Base-by-base conservation (phyloP, 2,329 filamentous ascomycete genomes). In the Piedraia hortae region DNA sequence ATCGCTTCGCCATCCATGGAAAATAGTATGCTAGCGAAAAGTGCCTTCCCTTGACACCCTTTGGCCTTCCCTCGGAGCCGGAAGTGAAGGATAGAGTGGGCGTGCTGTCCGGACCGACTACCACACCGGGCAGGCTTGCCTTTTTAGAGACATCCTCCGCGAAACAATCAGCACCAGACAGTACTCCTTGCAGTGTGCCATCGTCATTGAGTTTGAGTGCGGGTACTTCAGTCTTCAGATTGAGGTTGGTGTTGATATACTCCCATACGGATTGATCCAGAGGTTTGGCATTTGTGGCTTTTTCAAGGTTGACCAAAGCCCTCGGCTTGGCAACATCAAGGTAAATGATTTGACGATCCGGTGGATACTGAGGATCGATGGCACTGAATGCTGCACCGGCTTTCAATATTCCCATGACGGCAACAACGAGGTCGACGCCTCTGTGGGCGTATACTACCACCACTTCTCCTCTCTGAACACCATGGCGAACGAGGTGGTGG, bases 401-500 rank as follows among this genome's bases (percentile, higher is more conserved):
- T 27, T 55, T 56, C 21, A 59, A 39, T 3, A 51, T 50, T 27
- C 78, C 80, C 74, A 90, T 89, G 24, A 78, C 66, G 16, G 70
- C 64, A 5, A 73, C 62, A 1, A 73, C 68, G 18, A 74, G 47
- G 34, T 74, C 74, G 15, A 90, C 78, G 25, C 65, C 65, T 26
- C 80, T 64, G 46, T 90, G 62, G 25, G 75, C 75, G 40, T 67
- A 91, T 30, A 85, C 73, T 74, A 90, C 89, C 36, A 90, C 77
- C 2, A 90, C 78, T 39, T 93, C 78, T 5, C 77, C 78, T 33
- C 64, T 54, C 27, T 65, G 55, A 30, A 77, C 55, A 26, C 80
- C 78, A 35, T 64, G 56, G 22, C 68, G 54, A 24, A 71, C 59
- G 10, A 91, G 56, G 39, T 89, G 62, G 46, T 89, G 66, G 11